These are phyloP conservation scores for Lachancea dasiensis DNA, from an alignment of 805 yeast species.

Conservation along the genomic window DNA sequence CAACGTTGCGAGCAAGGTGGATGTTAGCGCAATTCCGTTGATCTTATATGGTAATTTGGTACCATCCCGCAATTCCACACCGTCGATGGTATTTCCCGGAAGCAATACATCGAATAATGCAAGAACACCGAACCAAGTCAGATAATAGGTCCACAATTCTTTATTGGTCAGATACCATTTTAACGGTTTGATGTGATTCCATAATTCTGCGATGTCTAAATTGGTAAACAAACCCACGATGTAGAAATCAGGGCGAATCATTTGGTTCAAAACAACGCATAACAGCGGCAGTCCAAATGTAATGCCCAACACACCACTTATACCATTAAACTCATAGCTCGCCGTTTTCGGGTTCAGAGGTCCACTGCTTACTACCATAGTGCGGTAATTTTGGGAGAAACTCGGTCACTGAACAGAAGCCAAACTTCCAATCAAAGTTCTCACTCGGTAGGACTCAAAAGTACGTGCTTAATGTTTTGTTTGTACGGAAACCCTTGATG, in stretches of 20 bases:
- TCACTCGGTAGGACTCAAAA: too few relatives aligned
- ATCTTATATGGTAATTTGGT: slow-evolving; percentile 64
- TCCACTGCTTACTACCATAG: slow-evolving; percentile 1
- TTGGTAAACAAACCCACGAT: slow-evolving; percentile 39
- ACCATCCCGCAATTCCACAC: slow-evolving; percentile 73
- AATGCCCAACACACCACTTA: slow-evolving; percentile 63
- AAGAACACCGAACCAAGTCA: slow-evolving; percentile 65
- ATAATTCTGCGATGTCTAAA: slow-evolving; percentile 37
- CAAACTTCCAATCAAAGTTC: not conserved
- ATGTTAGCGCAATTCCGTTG: slow-evolving; percentile 63
- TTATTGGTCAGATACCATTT: slow-evolving; percentile 35
- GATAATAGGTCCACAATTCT: slow-evolving; percentile 57
- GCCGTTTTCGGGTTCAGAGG: slow-evolving; percentile 64
- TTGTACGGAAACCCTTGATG: slow-evolving; percentile 1
- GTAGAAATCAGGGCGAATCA: slow-evolving; percentile 55
- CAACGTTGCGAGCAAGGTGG: slow-evolving; percentile 37
- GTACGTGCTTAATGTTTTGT: not conserved
- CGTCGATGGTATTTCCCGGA: slow-evolving; percentile 60
- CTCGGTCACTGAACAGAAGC: not conserved
- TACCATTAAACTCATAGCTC: slow-evolving; percentile 72
- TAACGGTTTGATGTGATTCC: slow-evolving; percentile 33
- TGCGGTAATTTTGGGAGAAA: not conserved
- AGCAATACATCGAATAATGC: slow-evolving; percentile 56
- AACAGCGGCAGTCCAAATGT: slow-evolving; percentile 62
- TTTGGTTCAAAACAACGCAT: slow-evolving; percentile 51